Evolutionary conservation across 305 asterid genomes (phyloP).

Genomic region (Rubia balearica): DNA sequence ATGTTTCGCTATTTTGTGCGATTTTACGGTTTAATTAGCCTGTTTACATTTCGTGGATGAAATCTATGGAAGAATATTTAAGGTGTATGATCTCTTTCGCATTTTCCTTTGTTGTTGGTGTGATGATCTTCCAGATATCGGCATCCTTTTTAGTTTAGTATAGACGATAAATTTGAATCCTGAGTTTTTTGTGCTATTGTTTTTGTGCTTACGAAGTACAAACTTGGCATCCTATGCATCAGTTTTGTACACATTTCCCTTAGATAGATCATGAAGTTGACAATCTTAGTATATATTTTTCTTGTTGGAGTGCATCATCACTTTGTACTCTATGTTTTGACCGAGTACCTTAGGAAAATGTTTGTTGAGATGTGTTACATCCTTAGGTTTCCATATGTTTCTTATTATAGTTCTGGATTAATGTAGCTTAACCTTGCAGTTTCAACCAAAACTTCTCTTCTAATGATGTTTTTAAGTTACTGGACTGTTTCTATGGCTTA

Average conservation of each 20-base stretch:
- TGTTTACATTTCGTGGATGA: not conserved
- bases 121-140: not conserved
- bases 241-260: not conserved
- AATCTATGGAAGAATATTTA: not conserved
- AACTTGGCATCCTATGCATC: not conserved
- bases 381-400: conserved; percentile 1
- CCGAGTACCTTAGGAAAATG: conserved; percentile 49
- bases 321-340: conserved; percentile 39
- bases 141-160: not conserved
- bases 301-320: conserved; percentile 79
- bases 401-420: not conserved
- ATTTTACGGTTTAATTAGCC: too few species aligned
- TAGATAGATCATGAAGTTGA: not conserved
- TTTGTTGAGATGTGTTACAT: conserved; percentile 18
- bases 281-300: not conserved
- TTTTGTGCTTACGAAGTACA: not conserved
- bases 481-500: conserved; percentile 83
- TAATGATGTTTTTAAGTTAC: conserved; percentile 71
- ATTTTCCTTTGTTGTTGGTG: not conserved
- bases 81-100: not conserved
- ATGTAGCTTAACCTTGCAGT: conserved; percentile 30
- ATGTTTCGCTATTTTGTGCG: too few species aligned
- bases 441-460: conserved; percentile 68
- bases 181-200: not conserved
- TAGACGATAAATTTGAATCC: not conserved